Conservation (phyloP, 768 basidiomycete genomes). For the Phaeolepiota aurea region DNA sequence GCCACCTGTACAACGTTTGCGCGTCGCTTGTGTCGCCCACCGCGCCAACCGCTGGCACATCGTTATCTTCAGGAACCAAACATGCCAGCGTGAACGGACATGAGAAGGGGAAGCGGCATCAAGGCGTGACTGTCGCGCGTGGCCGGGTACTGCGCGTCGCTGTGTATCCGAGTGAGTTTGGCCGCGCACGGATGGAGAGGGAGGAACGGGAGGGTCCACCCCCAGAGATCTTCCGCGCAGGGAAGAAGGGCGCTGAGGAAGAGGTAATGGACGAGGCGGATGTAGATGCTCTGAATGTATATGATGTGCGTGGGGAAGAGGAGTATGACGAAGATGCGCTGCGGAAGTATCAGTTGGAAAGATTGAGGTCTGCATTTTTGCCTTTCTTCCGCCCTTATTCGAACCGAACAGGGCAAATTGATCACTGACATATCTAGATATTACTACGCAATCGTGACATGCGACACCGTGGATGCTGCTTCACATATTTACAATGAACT, state of each 20-base stretch:
- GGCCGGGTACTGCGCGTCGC: slow-evolving; percentile 72
- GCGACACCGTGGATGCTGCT: slow-evolving; percentile 71
- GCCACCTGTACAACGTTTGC: slow-evolving; percentile 88
- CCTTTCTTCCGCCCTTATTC: too few relatives aligned
- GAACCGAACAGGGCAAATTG: too few relatives aligned
- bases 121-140: slow-evolving; percentile 27
- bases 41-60: slow-evolving; percentile 29
- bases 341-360: slow-evolving; percentile 86
- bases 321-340: slow-evolving; percentile 87
- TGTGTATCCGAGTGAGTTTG: slow-evolving; percentile 92
- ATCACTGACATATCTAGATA: slow-evolving; percentile 65
- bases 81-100: slow-evolving; percentile 5
- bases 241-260: slow-evolving; percentile 10
- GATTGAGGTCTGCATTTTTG: slow-evolving; percentile 59
- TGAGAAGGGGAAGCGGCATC: slow-evolving; percentile 6
- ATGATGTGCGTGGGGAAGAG: slow-evolving; percentile 58
- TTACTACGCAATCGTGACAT: slow-evolving; percentile 91
- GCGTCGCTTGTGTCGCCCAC: slow-evolving; percentile 72
- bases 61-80: slow-evolving; percentile 9
- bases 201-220: slow-evolving; percentile 94
- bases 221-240: slow-evolving; percentile 66
- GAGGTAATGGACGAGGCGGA: slow-evolving; percentile 35
- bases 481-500: slow-evolving; percentile 77
- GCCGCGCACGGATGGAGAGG: slow-evolving; percentile 73
- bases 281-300: slow-evolving; percentile 55